Evolutionary conservation across 805 yeast species (phyloP).

Genomic region (Priceomyces carsonii): DNA sequence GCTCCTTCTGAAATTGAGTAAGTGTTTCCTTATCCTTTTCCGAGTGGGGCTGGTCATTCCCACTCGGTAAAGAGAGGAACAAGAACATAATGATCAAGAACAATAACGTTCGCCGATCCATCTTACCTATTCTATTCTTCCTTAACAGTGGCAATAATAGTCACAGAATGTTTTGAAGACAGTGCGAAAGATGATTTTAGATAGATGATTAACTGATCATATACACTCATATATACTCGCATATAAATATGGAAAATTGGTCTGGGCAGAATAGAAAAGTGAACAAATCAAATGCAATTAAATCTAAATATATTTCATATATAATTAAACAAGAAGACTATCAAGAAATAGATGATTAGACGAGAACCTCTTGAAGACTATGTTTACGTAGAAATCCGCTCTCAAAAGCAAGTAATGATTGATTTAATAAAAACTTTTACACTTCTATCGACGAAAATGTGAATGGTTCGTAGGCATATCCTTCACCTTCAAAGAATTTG

Average conservation of each 20-base stretch:
- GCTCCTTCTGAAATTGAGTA: constrained; percentile 21
- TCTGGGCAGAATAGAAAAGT: no score
- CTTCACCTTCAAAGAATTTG: constrained; percentile 77
- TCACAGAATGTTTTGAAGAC: constrained; percentile 2
- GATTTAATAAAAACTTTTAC: constrained; percentile 1
- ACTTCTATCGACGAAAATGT: constrained; percentile 35
- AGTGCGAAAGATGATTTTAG: not conserved
- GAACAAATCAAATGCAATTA: no score
- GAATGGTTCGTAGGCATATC: constrained; percentile 67
- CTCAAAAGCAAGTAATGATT: no score
- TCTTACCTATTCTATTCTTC: constrained; percentile 16
- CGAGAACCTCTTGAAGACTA: no score
- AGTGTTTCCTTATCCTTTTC: constrained; percentile 26
- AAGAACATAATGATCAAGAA: constrained; percentile 36
- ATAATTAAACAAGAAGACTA: no score
- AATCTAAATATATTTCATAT: no score
- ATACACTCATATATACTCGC: not conserved
- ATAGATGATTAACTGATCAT: not conserved
- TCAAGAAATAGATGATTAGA: no score
- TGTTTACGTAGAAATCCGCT: no score
- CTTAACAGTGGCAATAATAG: constrained; percentile 3
- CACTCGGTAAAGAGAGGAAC: constrained; percentile 31
- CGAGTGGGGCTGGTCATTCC: constrained; percentile 28
- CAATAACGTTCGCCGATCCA: constrained; percentile 36
- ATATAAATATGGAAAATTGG: no score